Evolutionary conservation across 192 early-diverging fungal genomes (phyloP).

Genomic region (Jimgerdemannia lactiflua): DNA sequence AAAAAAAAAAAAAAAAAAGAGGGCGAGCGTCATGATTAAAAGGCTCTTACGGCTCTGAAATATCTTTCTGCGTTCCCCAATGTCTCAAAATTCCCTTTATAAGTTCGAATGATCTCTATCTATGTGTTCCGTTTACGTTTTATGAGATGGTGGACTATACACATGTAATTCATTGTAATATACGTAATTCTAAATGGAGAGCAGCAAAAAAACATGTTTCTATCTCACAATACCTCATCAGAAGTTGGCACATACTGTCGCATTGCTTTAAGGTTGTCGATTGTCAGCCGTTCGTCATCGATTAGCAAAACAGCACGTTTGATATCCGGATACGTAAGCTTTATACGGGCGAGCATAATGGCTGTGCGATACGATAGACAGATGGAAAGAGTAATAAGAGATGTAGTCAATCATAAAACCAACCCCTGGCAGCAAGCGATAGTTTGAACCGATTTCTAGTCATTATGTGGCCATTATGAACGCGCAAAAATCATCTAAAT

Average conservation of each 20-base stretch:
- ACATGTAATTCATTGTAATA: too few species aligned
- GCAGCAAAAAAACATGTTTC: not conserved
- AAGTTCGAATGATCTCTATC: conserved; percentile 49
- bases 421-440: not conserved
- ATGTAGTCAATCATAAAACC: not conserved
- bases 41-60: conserved; percentile 35
- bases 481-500: too few species aligned
- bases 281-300: conserved; percentile 45
- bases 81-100: conserved; percentile 38
- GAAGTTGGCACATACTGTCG: conserved; percentile 52
- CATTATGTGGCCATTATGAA: not conserved
- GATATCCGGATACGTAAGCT: conserved; percentile 50
- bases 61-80: conserved; percentile 58
- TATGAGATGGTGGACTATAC: not conserved
- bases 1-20: too few species aligned
- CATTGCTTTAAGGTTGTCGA: conserved; percentile 50
- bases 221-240: conserved; percentile 37
- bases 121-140: not conserved
- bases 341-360: conserved; percentile 54
- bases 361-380: conserved; percentile 17
- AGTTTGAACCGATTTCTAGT: too few species aligned
- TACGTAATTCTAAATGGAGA: too few species aligned
- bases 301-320: conserved; percentile 50
- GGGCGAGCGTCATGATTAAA: not conserved
- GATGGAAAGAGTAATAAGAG: not conserved